Conservation (phyloP, 2,329 filamentous ascomycete genomes). For the Neofusicoccum kwambonambiense region DNA sequence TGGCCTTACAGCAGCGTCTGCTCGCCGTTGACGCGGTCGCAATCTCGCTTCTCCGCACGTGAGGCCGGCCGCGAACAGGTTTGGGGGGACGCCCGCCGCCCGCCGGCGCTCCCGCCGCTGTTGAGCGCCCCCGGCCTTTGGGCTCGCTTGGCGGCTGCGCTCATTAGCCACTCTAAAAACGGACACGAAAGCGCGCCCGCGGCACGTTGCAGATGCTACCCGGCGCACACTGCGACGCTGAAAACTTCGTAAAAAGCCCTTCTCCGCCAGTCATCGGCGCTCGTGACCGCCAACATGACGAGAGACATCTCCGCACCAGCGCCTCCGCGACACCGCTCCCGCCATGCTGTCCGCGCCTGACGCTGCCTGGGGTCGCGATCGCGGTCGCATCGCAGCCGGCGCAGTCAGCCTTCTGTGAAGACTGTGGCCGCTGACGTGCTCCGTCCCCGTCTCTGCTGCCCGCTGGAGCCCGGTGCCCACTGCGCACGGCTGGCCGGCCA, state of each 20-base stretch:
- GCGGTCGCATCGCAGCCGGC: not conserved
- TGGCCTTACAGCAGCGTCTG: no score
- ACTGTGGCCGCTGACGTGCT: conserved; percentile 6
- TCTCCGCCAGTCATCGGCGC: conserved; percentile 1
- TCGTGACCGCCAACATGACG: not conserved
- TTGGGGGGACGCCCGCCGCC: not conserved
- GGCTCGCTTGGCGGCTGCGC: not conserved
- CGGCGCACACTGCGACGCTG: conserved; percentile 2
- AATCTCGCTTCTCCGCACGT: conserved; percentile 15
- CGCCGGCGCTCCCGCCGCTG: not conserved
- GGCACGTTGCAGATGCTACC: conserved; percentile 7
- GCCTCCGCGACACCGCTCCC: conserved; percentile 3
- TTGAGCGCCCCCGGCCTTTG: not conserved
- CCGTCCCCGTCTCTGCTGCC: not conserved
- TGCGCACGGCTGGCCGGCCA: conserved; percentile 2
- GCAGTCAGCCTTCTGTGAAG: not conserved
- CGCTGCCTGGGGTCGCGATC: not conserved
- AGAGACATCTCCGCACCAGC: conserved; percentile 1
- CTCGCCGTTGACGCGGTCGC: not conserved
- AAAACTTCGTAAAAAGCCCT: not conserved
- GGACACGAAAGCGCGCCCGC: conserved; percentile 1
- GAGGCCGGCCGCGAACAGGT: not conserved
- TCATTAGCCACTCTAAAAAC: conserved; percentile 9
- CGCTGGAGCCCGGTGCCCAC: not conserved
- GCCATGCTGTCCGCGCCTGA: not conserved